phyloP scores from a whole-genome alignment of 345 rosid species.

The Balakata baccata region DNA sequence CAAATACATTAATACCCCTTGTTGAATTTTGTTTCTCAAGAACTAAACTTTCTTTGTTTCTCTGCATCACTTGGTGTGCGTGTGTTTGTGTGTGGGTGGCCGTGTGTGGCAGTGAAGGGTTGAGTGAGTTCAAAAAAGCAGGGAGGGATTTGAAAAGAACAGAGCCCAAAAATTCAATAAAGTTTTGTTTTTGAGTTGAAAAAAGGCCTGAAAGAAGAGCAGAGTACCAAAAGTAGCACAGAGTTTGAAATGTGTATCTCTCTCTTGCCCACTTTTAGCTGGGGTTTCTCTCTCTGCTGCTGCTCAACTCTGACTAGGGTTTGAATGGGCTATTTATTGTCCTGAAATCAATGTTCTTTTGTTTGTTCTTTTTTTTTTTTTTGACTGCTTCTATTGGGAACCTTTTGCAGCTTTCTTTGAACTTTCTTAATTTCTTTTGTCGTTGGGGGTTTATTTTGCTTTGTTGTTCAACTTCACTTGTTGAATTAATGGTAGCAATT shows the following conservation, averaged over 20 bases:
- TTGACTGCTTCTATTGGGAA: slow-evolving; percentile 50
- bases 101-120: slow-evolving; percentile 24
- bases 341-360: slow-evolving; percentile 60
- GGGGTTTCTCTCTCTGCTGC: slow-evolving; percentile 29
- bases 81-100: slow-evolving; percentile 18
- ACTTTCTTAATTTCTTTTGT: slow-evolving; percentile 29
- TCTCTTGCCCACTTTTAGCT: slow-evolving; percentile 50
- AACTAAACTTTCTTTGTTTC: slow-evolving; percentile 10
- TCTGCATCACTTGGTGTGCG: neutral
- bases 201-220: slow-evolving; percentile 37
- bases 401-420: slow-evolving; percentile 34
- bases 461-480: slow-evolving; percentile 26
- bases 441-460: slow-evolving; percentile 18
- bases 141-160: slow-evolving; percentile 30
- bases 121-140: slow-evolving; percentile 19
- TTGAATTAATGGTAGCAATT: slow-evolving; percentile 26
- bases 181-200: slow-evolving; percentile 31
- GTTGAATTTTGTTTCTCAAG: slow-evolving; percentile 5
- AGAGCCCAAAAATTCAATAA: slow-evolving; percentile 37
- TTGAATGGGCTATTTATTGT: slow-evolving; percentile 46
- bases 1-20: slow-evolving; percentile 17
- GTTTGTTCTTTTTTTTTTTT: slow-evolving; percentile 36
- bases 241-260: slow-evolving; percentile 83
- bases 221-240: slow-evolving; percentile 57
- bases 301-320: slow-evolving; percentile 65